Conservation (phyloP, 2,329 filamentous ascomycete genomes). For the Alternaria triticimaculans region DNA sequence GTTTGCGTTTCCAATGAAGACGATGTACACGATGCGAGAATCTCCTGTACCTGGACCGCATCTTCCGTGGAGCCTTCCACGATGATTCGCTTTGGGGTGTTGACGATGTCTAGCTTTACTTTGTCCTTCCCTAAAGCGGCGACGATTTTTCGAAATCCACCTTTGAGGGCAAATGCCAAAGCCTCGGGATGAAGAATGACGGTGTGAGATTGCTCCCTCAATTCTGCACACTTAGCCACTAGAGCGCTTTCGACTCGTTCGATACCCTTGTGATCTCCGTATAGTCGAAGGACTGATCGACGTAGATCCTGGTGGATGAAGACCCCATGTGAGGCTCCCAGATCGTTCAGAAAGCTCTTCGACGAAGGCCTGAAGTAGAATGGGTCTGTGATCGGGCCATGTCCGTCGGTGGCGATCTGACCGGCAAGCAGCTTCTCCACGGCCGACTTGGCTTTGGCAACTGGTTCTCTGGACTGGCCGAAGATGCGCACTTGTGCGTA, state of each 20-base stretch:
- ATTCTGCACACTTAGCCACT: neutral
- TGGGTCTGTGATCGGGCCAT: neutral
- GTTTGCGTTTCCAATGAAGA: neutral
- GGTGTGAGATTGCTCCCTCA: slow-evolving; percentile 3
- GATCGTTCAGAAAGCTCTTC: neutral
- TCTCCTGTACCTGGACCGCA: slow-evolving; percentile 8
- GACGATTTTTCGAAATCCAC: slow-evolving; percentile 20
- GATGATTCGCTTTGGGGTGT: slow-evolving; percentile 23
- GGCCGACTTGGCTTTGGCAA: neutral
- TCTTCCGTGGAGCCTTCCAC: slow-evolving; percentile 16
- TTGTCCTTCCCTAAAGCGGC: slow-evolving; percentile 20
- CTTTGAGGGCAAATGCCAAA: slow-evolving; percentile 13
- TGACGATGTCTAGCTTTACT: slow-evolving; percentile 21
- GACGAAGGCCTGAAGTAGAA: neutral
- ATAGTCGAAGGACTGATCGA: neutral
- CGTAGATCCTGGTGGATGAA: neutral
- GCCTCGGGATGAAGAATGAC: slow-evolving; percentile 16
- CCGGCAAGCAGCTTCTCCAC: neutral
- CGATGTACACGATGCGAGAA: slow-evolving; percentile 5
- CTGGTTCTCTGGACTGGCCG: neutral
- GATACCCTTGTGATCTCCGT: neutral
- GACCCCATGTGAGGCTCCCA: neutral
- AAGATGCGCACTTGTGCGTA: neutral
- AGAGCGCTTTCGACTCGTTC: neutral
- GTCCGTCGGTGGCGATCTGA: neutral